These are phyloP conservation scores for Metarhizium sp. DNA, from an alignment of 2,329 filamentous ascomycete genomes.

Conservation along the genomic window DNA sequence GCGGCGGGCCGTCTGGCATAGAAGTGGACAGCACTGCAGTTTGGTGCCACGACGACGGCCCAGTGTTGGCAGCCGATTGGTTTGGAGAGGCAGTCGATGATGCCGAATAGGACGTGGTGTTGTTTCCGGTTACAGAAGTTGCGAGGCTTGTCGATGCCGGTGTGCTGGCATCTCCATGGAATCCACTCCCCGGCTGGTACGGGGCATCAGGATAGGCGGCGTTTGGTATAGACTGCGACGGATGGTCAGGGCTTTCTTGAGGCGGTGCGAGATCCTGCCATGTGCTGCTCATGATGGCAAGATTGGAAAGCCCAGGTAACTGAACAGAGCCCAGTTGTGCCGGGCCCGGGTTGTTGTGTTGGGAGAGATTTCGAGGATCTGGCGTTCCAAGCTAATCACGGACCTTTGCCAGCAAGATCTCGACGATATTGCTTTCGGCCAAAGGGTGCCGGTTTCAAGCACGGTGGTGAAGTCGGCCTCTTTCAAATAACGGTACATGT, in stretches of 20 bases:
- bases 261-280: neutral
- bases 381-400: too few species aligned
- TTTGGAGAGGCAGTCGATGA: neutral
- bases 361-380: too few species aligned
- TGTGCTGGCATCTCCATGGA: neutral
- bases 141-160: neutral
- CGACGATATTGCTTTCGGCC: too few species aligned
- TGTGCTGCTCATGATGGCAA: neutral
- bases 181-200: slow-evolving; percentile 14
- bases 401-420: too few species aligned
- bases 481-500: too few species aligned
- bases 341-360: too few species aligned
- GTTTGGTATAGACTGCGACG: slow-evolving; percentile 20
- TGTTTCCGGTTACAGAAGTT: neutral
- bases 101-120: neutral
- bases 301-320: neutral
- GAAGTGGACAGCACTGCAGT: neutral
- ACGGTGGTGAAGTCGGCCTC: too few species aligned
- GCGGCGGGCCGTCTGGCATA: neutral
- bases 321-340: too few species aligned
- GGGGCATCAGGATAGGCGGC: slow-evolving; percentile 21
- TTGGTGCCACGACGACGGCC: neutral
- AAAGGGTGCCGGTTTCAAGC: too few species aligned
- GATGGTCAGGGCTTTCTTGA: slow-evolving; percentile 12
- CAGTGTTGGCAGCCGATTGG: neutral